Evolutionary conservation across 2,329 filamentous ascomycete species (phyloP), one percentile per base, ranked within the genome.

Genomic region (Orbilia quercus): DNA sequence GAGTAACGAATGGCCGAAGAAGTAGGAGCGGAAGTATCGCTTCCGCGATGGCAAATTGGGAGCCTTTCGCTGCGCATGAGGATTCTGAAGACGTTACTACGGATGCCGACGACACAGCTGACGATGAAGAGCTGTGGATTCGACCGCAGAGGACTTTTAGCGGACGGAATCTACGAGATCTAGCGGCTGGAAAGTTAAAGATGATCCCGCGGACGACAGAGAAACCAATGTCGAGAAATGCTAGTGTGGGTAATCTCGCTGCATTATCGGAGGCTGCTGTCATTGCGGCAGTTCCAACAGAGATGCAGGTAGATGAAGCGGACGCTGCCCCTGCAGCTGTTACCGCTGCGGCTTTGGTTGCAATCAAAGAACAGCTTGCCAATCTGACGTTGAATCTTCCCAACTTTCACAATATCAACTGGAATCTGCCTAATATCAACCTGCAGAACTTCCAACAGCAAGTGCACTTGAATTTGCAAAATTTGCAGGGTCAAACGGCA

Each of bases 361-460:
- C 75, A n/a, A 77, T 76, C 81, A 88, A 89, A 77, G 90, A 92
- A 62, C 90, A 93, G 67, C 81, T 94, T 18, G 84, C 88, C 23
- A 85, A 88, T 16, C 90, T 92, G 78, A 84, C 93, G 51, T 89
- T 93, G 65, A 88, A 92, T 69, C 85, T 93, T 77, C 91, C 92
- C 91, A 79, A 87, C 84, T 48, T 85, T 91, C 82, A 84, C 86
- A 36, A 82, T 42, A 80, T 82, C 25, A 80, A 88, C 31, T 84
- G 82, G n/a, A 84, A 85, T 38, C 88, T 90, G 82, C 85, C 87
- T 0, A 82, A 85, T 74, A 85, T 87, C 0, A 82, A 85, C 74
- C 91, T 64, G 87, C 89, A 9, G 88, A 89, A 76, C 93, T 93
- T 78, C 90, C 93, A 79, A 86, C 67, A 72, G 25, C 67, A 72